These are phyloP conservation scores for Lachancea sp. DNA, from an alignment of 805 yeast genomes.

Conservation along the genomic window DNA sequence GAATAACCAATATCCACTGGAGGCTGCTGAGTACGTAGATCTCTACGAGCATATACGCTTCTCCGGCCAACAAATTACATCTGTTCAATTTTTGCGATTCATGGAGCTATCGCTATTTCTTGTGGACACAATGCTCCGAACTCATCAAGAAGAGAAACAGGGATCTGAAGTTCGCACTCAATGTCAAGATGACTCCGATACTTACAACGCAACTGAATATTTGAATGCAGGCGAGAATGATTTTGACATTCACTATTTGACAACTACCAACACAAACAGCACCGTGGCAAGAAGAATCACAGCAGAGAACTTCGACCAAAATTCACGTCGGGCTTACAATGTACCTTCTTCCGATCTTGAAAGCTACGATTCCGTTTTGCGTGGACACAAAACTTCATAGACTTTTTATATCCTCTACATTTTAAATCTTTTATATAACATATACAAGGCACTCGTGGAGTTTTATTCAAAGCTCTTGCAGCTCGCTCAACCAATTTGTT, in stretches of 20 bases:
- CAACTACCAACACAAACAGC: slow-evolving; percentile 15
- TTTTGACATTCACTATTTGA: slow-evolving; percentile 1
- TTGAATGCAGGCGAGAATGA: background rate
- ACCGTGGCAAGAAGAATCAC: slow-evolving; percentile 18
- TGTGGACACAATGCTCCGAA: slow-evolving; percentile 23
- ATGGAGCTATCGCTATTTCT: slow-evolving; percentile 41
- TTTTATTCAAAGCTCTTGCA: slow-evolving; percentile 12
- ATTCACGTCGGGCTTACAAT: slow-evolving; percentile 1
- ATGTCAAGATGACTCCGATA: background rate
- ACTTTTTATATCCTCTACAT: background rate
- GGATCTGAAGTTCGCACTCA: background rate
- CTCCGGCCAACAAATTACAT: slow-evolving; percentile 53
- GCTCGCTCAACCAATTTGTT: slow-evolving; percentile 33
- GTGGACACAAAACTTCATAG: slow-evolving; percentile 1
- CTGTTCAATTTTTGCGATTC: slow-evolving; percentile 53
- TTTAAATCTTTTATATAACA: background rate
- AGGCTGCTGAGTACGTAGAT: slow-evolving; percentile 36
- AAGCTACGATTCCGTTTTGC: slow-evolving; percentile 16
- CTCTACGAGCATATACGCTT: slow-evolving; percentile 65
- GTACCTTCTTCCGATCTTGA: slow-evolving; percentile 9
- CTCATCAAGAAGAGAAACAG: slow-evolving; percentile 9
- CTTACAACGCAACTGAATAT: background rate
- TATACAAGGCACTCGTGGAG: no score
- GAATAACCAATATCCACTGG: slow-evolving; percentile 12
- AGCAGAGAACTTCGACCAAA: background rate